These are phyloP conservation scores for Ulota crispa DNA, from an alignment of 225 moss, liverwort and hornwort species.

Conservation along the genomic window DNA sequence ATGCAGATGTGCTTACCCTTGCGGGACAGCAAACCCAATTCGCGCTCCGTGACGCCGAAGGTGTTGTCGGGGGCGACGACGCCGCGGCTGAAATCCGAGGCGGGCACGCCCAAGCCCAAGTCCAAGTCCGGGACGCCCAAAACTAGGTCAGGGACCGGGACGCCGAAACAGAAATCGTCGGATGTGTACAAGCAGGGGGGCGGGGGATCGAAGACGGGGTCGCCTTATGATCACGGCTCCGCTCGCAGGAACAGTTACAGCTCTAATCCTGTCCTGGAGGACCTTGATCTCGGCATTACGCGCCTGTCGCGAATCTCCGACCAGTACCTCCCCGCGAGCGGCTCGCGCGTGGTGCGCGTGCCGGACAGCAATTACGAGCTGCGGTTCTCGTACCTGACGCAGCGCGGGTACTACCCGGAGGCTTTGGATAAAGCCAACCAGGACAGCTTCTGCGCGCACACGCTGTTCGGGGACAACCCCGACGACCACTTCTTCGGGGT, in stretches of 20 bases:
- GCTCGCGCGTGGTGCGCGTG: slow-evolving; percentile 68
- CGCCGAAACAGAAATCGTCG: slow-evolving; percentile 30
- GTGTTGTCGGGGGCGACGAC: slow-evolving; percentile 38
- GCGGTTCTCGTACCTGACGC: slow-evolving; percentile 84
- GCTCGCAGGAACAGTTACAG: slow-evolving; percentile 27
- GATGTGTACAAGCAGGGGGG: too few relatives aligned
- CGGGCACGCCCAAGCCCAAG: slow-evolving; percentile 35
- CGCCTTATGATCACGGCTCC: slow-evolving; percentile 42
- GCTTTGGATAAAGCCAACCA: slow-evolving; percentile 95
- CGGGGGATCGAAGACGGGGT: slow-evolving; percentile 25
- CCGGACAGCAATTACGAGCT: slow-evolving; percentile 65
- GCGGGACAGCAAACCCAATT: slow-evolving; percentile 40
- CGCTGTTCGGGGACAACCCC: slow-evolving; percentile 65
- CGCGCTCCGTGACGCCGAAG: slow-evolving; percentile 46
- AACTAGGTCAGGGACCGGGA: slow-evolving; percentile 26
- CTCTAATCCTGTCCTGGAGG: slow-evolving; percentile 29
- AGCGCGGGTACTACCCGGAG: slow-evolving; percentile 96
- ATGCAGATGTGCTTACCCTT: slow-evolving; percentile 33
- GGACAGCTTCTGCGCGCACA: slow-evolving; percentile 91
- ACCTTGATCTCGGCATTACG: slow-evolving; percentile 59
- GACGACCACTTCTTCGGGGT: slow-evolving; percentile 96
- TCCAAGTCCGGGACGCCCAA: slow-evolving; percentile 41
- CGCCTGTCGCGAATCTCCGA: slow-evolving; percentile 76
- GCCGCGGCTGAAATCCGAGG: slow-evolving; percentile 36
- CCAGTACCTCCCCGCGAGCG: slow-evolving; percentile 73